These are phyloP conservation scores for Phytophthora colocasiae DNA, from an alignment of 352 stramenopile genomes.

Conservation along the genomic window DNA sequence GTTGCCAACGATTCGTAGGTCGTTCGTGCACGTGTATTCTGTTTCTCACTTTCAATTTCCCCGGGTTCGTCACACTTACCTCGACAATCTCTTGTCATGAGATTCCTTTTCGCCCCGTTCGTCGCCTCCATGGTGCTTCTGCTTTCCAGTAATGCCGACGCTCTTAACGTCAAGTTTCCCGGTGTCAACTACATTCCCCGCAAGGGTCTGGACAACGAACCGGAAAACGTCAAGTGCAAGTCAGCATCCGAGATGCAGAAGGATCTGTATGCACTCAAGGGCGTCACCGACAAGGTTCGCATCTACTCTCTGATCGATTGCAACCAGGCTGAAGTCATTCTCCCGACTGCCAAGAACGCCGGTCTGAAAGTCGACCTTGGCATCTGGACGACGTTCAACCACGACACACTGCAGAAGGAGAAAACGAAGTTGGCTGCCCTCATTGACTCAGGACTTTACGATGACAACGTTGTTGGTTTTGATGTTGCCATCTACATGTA, in stretches of 20 bases:
- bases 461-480: conserved; percentile 58
- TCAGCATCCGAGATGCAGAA: conserved; percentile 42
- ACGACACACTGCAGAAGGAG: conserved; percentile 51
- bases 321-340: conserved; percentile 50
- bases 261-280: conserved; percentile 63
- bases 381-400: conserved; percentile 60
- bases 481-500: conserved; percentile 73
- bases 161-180: no score
- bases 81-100: no score
- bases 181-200: conserved; percentile 84
- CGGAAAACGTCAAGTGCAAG: conserved; percentile 56
- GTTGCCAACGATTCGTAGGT: no score
- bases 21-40: no score
- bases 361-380: conserved; percentile 66
- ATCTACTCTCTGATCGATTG: conserved; percentile 77
- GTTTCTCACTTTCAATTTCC: no score
- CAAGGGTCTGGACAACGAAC: conserved; percentile 59
- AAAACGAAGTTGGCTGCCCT: conserved; percentile 48
- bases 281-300: conserved; percentile 59
- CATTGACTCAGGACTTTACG: conserved; percentile 49
- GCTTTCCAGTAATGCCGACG: no score
- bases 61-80: no score
- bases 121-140: no score
- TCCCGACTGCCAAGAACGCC: conserved; percentile 51
- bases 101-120: no score